phyloP scores from a whole-genome alignment of 2,329 filamentous ascomycete species.

The Aphanoascus verrucosus region DNA sequence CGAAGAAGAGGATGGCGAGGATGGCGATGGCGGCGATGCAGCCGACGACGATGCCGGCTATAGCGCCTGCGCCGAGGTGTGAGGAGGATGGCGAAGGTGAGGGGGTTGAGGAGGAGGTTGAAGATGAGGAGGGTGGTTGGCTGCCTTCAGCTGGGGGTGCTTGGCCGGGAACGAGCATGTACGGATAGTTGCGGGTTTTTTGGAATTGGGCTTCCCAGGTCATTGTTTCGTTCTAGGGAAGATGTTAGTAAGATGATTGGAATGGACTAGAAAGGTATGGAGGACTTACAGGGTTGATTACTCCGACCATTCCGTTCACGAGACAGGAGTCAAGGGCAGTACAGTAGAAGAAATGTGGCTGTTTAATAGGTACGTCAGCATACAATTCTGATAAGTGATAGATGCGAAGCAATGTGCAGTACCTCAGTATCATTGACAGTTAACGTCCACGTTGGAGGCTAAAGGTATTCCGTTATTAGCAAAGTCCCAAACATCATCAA shows the following conservation, averaged over 20 bases:
- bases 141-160: conserved; percentile 42
- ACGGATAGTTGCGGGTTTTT: conserved; percentile 40
- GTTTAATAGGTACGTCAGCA: not conserved
- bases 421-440: conserved; percentile 48
- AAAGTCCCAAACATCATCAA: conserved; percentile 12
- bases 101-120: conserved; percentile 11
- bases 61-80: conserved; percentile 40
- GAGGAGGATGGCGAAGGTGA: conserved; percentile 12
- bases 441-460: conserved; percentile 32
- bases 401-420: not conserved
- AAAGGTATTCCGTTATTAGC: conserved; percentile 25
- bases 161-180: conserved; percentile 48
- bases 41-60: conserved; percentile 51
- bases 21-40: conserved; percentile 38
- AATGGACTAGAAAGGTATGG: not conserved
- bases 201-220: conserved; percentile 41
- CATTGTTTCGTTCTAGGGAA: conserved; percentile 36
- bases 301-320: conserved; percentile 60
- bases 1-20: conserved; percentile 35
- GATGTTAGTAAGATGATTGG: not conserved
- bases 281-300: conserved; percentile 54
- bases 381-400: not conserved
- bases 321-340: conserved; percentile 56
- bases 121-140: conserved; percentile 9
- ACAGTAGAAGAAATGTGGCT: conserved; percentile 60